These are phyloP conservation scores for Boletus sp. DNA, from an alignment of 768 basidiomycete genomes.

Conservation along the genomic window DNA sequence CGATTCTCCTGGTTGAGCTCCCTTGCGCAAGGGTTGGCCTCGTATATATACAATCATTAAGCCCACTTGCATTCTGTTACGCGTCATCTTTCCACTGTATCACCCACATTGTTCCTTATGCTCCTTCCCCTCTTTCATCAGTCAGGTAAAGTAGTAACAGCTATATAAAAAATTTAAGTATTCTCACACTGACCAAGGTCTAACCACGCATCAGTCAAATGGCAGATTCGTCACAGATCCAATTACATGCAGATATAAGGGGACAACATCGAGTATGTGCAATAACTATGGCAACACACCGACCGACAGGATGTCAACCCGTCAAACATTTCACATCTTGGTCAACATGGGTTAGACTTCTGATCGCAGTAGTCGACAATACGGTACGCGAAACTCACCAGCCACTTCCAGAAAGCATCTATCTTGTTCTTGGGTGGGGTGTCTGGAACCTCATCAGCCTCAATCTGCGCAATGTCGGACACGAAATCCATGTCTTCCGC, in stretches of 20 bases:
- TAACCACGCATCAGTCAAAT: not conserved
- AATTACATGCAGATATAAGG: conserved; percentile 2
- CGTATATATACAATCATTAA: conserved; percentile 39
- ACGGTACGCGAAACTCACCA: conserved; percentile 52
- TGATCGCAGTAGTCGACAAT: not conserved
- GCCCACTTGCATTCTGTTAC: conserved; percentile 28
- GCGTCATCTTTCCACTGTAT: conserved; percentile 34
- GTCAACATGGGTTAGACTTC: not conserved
- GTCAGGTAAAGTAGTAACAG: conserved; percentile 28
- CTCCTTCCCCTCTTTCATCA: conserved; percentile 10
- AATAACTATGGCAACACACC: not conserved
- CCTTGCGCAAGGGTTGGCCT: conserved; percentile 16
- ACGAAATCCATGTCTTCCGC: conserved; percentile 83
- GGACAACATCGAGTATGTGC: conserved; percentile 2
- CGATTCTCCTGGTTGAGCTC: conserved; percentile 8
- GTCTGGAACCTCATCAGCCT: conserved; percentile 68
- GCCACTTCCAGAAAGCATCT: conserved; percentile 76
- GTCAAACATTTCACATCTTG: conserved; percentile 20
- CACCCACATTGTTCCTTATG: conserved; percentile 21
- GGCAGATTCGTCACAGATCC: not conserved
- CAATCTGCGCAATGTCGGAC: conserved; percentile 63
- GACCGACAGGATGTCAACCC: not conserved
- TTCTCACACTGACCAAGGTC: not conserved
- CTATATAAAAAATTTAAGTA: conserved; percentile 9
- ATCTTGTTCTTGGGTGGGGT: conserved; percentile 62